Base-by-base conservation (phyloP, 371 early-diverging fungal species). In the Apophysomyces trapeziformis region DNA sequence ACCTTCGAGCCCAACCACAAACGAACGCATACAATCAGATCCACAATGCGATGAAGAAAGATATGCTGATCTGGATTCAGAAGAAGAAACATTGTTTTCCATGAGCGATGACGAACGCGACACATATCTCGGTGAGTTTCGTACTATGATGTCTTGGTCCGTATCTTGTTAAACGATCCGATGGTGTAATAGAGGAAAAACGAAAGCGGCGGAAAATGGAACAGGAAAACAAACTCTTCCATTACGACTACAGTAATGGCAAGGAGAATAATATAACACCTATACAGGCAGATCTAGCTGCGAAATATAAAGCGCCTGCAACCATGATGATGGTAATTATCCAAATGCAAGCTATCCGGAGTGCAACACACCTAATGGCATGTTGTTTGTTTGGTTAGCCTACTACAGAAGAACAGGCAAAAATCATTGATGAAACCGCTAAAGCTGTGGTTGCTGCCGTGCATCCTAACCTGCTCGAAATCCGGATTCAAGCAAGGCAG, bases 401-500 rank as follows among this genome's bases (percentile, higher is more conserved):
- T 7, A 65, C 63, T 7, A 80, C 79, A 7, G 73, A 79, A 63
- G 73, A 85, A 56, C 78, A 82, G 32, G 83, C 83, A 45, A 85
- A 78, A 12, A 76, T 90, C 47, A 88, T 91, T 50, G 89, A 89
- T 64, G 72, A 80, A 41, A 90, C 91, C 0, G 90, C 91, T 12
- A 78, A 79, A 65, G 82, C 85, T 62, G 78, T 91, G 36, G 72
- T 76, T 43, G 73, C 74, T 5, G 44, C 69, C 5, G 75, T 74
- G 8, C 84, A 89, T 14, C 70, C 82, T 4, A 63, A 65, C 7
- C 82, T 85, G n/a, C 83, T 85, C 72, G 92, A 91, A 69, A 83
- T 90, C 57, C 66, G 82, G 16, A 82, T 89, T 16, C 88, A 90
- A 58, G 90, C 88, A 41, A 84, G 86, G 65, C 90, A 91, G 67